Evolutionary conservation across 2,329 filamentous ascomycete genomes (phyloP).

Genomic region (Xylariaceae sp.): DNA sequence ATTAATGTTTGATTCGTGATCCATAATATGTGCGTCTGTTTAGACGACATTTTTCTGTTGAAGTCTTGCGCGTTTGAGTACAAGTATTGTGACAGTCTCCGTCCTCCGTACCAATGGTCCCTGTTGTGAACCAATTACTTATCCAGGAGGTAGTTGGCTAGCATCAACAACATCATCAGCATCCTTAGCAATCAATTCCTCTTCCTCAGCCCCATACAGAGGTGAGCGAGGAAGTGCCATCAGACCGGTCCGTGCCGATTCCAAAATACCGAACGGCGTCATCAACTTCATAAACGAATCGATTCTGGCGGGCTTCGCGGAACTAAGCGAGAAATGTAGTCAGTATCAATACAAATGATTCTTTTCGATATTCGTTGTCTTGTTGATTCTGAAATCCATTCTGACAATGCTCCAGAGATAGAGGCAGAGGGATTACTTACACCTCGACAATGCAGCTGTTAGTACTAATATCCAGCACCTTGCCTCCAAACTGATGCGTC

Average conservation of each 20-base stretch:
- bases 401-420: not conserved
- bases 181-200: constrained; percentile 64
- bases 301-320: constrained; percentile 88
- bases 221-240: constrained; percentile 96
- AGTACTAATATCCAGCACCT: constrained; percentile 95
- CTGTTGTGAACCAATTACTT: constrained; percentile 25
- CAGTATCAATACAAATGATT: constrained; percentile 14
- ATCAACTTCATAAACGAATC: constrained; percentile 98
- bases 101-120: constrained; percentile 9
- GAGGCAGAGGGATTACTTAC: constrained; percentile 47
- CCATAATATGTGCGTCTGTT: no score
- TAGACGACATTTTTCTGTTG: no score
- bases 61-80: no score
- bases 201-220: constrained; percentile 67
- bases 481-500: constrained; percentile 95
- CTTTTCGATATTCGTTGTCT: no score
- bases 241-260: constrained; percentile 90
- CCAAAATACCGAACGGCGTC: constrained; percentile 89
- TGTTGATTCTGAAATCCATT: no score
- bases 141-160: constrained; percentile 90
- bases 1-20: no score
- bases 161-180: constrained; percentile 93
- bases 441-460: constrained; percentile 98
- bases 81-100: no score
- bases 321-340: constrained; percentile 46